Percentiles rank a stretch among this genome's conserved stretches.
These are phyloP conservation scores for Vigna mungo DNA, from an alignment of 306 rosid genomes.

Conservation along the genomic window DNA sequence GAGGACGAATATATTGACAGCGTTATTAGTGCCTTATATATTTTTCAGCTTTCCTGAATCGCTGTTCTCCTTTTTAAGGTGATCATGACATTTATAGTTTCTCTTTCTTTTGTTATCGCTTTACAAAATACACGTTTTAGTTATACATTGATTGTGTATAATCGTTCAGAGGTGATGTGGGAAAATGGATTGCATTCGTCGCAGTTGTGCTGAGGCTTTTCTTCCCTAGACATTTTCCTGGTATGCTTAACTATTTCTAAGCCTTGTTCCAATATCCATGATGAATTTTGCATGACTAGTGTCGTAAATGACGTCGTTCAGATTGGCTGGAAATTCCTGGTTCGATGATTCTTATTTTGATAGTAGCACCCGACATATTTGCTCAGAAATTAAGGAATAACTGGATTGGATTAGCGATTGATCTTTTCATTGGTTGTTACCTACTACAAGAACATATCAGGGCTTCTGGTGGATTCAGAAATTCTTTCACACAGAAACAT, in stretches of 20 bases:
- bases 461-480: slow-evolving; percentile 89
- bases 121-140: too few species aligned
- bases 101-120: too few species aligned
- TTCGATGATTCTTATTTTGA: slow-evolving; percentile 79
- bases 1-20: slow-evolving; percentile 88
- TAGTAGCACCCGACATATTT: slow-evolving; percentile 75
- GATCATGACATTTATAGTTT: not conserved
- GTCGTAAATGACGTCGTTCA: slow-evolving; percentile 37
- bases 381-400: slow-evolving; percentile 63
- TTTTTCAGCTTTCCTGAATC: slow-evolving; percentile 84
- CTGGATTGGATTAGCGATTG: slow-evolving; percentile 65
- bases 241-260: slow-evolving; percentile 42
- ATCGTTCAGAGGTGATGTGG: slow-evolving; percentile 70
- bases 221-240: slow-evolving; percentile 85
- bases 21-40: slow-evolving; percentile 84
- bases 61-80: slow-evolving; percentile 72
- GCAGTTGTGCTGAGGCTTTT: slow-evolving; percentile 86
- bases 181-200: slow-evolving; percentile 81
- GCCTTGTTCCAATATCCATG: too few species aligned
- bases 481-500: slow-evolving; percentile 78
- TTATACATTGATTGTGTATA: not conserved
- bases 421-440: slow-evolving; percentile 79
- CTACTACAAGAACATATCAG: slow-evolving; percentile 89
- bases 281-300: too few species aligned
- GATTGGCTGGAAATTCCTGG: slow-evolving; percentile 91